These are phyloP conservation scores for Kodamaea jinghongensis DNA, from an alignment of 805 yeast species.

Conservation along the genomic window DNA sequence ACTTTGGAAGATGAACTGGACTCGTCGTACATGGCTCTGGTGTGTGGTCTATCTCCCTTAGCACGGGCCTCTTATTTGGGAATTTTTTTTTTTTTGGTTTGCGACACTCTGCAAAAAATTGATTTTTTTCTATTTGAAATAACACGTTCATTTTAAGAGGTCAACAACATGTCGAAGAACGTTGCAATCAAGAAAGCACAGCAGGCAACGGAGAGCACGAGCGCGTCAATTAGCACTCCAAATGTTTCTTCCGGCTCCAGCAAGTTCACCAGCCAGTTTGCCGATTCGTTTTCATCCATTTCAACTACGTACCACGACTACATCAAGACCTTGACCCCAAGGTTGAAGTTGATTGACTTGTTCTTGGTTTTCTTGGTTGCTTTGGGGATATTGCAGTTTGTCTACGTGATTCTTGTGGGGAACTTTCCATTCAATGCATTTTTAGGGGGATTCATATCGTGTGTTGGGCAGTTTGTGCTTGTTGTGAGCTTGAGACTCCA, in stretches of 20 bases:
- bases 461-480: slow-evolving; percentile 95
- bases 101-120: too few relatives aligned
- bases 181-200: slow-evolving; percentile 27
- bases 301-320: slow-evolving; percentile 35
- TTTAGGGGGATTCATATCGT: slow-evolving; percentile 84
- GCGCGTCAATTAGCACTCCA: not conserved
- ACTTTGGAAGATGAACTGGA: too few relatives aligned
- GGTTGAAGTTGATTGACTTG: slow-evolving; percentile 67
- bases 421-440: slow-evolving; percentile 97
- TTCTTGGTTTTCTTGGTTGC: slow-evolving; percentile 73
- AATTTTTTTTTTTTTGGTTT: too few relatives aligned
- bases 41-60: too few relatives aligned
- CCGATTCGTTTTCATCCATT: slow-evolving; percentile 30
- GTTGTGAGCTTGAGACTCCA: slow-evolving; percentile 82
- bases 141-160: slow-evolving; percentile 5
- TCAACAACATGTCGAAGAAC: slow-evolving; percentile 37
- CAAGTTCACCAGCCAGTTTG: slow-evolving; percentile 14
- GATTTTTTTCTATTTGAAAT: slow-evolving; percentile 1
- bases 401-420: slow-evolving; percentile 73
- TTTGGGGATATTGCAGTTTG: slow-evolving; percentile 75
- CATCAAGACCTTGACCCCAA: slow-evolving; percentile 35
- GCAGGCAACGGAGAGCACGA: slow-evolving; percentile 12
- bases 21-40: too few relatives aligned
- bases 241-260: slow-evolving; percentile 2
- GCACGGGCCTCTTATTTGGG: too few relatives aligned